phyloP scores from a whole-genome alignment of 345 rosid genomes.

The Brassica napus region DNA sequence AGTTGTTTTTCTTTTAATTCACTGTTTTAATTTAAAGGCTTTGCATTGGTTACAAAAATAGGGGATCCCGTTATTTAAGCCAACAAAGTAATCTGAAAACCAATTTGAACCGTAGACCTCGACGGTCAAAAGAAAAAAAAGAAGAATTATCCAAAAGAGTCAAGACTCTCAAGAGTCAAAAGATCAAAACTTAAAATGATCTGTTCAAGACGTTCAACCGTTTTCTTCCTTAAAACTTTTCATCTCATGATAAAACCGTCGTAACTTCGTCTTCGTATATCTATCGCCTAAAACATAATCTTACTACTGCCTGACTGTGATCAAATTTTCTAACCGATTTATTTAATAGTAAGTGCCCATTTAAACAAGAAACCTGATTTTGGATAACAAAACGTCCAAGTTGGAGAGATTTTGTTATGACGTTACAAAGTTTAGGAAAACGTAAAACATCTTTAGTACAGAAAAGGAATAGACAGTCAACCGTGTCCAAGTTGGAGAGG shows the following conservation, averaged over 20 bases:
- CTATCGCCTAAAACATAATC: neutral
- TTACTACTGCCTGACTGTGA: neutral
- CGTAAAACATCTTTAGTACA: too few relatives aligned
- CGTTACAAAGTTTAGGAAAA: too few relatives aligned
- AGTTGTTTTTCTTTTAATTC: neutral
- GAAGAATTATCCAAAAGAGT: neutral
- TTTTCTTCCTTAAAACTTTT: neutral
- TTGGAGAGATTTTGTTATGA: too few relatives aligned
- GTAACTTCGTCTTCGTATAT: neutral
- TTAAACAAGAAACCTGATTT: too few relatives aligned
- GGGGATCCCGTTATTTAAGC: neutral
- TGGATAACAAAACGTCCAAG: too few relatives aligned
- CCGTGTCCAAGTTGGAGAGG: too few relatives aligned
- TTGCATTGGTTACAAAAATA: conserved; percentile 10
- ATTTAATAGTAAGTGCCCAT: too few relatives aligned
- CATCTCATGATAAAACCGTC: neutral
- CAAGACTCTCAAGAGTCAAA: neutral
- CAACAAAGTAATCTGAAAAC: neutral
- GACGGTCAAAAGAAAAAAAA: neutral
- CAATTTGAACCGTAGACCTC: neutral
- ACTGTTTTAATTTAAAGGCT: neutral
- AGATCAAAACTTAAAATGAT: neutral
- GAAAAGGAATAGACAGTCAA: too few relatives aligned
- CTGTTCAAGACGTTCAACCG: neutral
- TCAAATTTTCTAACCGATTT: neutral